Conservation (phyloP, 768 basidiomycete genomes). For the Strobilomyces dryophilus region DNA sequence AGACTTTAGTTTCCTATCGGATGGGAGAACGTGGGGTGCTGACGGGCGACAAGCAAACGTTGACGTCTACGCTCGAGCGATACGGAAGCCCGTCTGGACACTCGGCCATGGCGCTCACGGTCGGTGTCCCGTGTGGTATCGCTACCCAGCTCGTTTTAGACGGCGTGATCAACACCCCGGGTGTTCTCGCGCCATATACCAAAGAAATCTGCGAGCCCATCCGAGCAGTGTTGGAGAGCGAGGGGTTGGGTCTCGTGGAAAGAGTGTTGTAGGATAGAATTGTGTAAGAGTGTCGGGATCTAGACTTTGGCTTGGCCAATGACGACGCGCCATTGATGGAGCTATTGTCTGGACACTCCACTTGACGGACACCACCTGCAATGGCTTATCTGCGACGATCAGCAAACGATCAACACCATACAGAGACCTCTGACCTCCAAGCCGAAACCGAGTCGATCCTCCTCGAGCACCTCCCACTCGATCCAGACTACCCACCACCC, state of each 20-base stretch:
- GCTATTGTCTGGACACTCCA: neutral
- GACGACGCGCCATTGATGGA: neutral
- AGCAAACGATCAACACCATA: slow-evolving; percentile 57
- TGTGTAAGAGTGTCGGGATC: too few species aligned
- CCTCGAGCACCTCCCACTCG: slow-evolving; percentile 46
- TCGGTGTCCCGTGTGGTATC: slow-evolving; percentile 92
- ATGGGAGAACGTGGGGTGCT: neutral
- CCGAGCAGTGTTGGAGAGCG: slow-evolving; percentile 59
- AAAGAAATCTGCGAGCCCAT: slow-evolving; percentile 81
- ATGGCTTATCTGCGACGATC: slow-evolving; percentile 29
- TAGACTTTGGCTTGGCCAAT: neutral
- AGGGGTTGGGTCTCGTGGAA: slow-evolving; percentile 74
- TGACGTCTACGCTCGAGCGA: slow-evolving; percentile 88
- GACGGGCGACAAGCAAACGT: slow-evolving; percentile 52
- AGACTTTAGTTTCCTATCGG: slow-evolving; percentile 20
- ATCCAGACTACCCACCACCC: slow-evolving; percentile 26
- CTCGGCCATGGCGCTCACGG: slow-evolving; percentile 89
- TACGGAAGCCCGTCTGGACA: slow-evolving; percentile 78
- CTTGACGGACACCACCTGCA: neutral
- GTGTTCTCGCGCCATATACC: slow-evolving; percentile 83
- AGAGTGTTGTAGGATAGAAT: slow-evolving; percentile 46
- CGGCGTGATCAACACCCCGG: slow-evolving; percentile 71
- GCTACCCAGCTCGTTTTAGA: slow-evolving; percentile 90
- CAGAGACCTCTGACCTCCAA: slow-evolving; percentile 60
- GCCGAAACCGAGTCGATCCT: slow-evolving; percentile 63